A percentile compares a stretch with the other conserved stretches of the same genome.
Conservation (phyloP, 2,329 filamentous ascomycete species). For the Albifimbria verrucaria region DNA sequence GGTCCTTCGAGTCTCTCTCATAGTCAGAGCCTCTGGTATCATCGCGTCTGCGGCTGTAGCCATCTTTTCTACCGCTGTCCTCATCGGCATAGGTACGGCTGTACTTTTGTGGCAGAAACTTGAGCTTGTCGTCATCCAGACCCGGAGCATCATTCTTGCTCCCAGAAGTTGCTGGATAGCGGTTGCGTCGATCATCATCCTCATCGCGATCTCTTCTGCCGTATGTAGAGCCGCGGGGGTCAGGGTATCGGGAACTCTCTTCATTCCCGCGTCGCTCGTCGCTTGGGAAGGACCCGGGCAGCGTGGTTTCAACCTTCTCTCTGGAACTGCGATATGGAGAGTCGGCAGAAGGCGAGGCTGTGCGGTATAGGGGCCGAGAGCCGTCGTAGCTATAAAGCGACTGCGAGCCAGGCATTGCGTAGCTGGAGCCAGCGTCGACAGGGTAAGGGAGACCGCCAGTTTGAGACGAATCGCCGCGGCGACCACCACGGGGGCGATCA, state of each 20-base stretch:
- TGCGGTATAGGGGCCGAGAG: conserved; percentile 27
- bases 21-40: conserved; percentile 19
- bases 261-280: conserved; percentile 20
- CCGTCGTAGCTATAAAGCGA: conserved; percentile 38
- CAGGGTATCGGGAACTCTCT: conserved; percentile 18
- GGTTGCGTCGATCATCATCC: conserved; percentile 25
- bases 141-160: conserved; percentile 7
- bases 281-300: conserved; percentile 31
- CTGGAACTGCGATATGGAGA: conserved; percentile 35
- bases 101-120: conserved; percentile 48
- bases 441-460: conserved; percentile 34
- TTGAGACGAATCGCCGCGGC: conserved; percentile 29
- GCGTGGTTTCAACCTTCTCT: conserved; percentile 24
- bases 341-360: conserved; percentile 29
- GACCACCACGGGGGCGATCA: conserved; percentile 26
- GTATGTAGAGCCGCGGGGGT: conserved; percentile 18
- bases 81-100: conserved; percentile 30
- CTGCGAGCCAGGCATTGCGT: conserved; percentile 34
- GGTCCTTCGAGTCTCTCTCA: conserved; percentile 25
- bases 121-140: conserved; percentile 34
- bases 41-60: conserved; percentile 3
- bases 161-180: conserved; percentile 6
- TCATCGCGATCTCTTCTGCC: conserved; percentile 11
- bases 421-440: conserved; percentile 32
- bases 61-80: neutral